Conservation (phyloP, 169 alveolate genomes). For the Plasmodium coatneyi region DNA sequence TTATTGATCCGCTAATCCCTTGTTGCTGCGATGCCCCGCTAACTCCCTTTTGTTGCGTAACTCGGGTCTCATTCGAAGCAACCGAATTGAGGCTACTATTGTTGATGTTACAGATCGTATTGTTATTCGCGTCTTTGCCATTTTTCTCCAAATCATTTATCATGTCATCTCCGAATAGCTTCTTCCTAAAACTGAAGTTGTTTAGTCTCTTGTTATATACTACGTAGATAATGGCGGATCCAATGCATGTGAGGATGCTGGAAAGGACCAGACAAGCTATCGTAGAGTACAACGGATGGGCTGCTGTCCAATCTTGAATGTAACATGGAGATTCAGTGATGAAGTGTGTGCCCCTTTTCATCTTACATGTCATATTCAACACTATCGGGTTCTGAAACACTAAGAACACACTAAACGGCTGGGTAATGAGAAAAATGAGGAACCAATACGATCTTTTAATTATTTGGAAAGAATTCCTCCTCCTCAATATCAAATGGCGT, state of each 20-base stretch:
- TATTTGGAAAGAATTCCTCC: slow-evolving; percentile 66
- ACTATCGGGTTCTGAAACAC: slow-evolving; percentile 75
- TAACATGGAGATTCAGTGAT: slow-evolving; percentile 69
- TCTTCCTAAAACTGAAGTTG: slow-evolving; percentile 18
- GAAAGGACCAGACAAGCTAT: slow-evolving; percentile 68
- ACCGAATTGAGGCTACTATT: slow-evolving; percentile 72
- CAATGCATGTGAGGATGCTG: slow-evolving; percentile 28
- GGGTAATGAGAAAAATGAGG: slow-evolving; percentile 59
- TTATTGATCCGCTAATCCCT: neutral
- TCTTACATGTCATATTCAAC: slow-evolving; percentile 22
- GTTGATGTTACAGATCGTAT: neutral
- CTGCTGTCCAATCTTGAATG: slow-evolving; percentile 78
- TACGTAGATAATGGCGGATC: slow-evolving; percentile 65
- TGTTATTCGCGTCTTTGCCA: neutral
- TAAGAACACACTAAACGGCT: slow-evolving; percentile 64
- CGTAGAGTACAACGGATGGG: slow-evolving; percentile 45
- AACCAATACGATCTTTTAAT: slow-evolving; percentile 75
- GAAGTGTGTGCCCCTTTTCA: neutral
- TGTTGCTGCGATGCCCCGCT: neutral
- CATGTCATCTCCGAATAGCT: slow-evolving; percentile 30
- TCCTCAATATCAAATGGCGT: slow-evolving; percentile 66
- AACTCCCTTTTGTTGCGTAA: neutral
- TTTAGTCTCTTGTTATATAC: slow-evolving; percentile 38
- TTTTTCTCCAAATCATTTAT: slow-evolving; percentile 27
- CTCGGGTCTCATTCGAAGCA: slow-evolving; percentile 66